Base-by-base conservation (phyloP, 1,284 basidiomycete species). In the Schizophyllum commune region DNA sequence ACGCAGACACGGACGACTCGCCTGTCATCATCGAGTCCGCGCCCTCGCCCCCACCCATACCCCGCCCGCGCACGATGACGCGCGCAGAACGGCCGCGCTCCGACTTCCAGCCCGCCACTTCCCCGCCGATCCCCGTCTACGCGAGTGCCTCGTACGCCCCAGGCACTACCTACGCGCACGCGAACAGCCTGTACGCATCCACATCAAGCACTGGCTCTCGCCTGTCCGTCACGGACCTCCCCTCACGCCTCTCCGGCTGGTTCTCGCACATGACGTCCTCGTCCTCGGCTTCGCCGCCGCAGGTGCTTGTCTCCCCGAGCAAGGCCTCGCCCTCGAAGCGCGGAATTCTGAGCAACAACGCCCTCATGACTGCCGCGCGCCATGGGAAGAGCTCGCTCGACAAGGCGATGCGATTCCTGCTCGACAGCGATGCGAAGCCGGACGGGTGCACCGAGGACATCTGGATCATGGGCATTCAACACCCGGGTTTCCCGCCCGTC, bases 391-490 rank as follows among this genome's bases (percentile, higher is more conserved):
- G 86, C 27, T 86, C 88, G 63, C 73, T 91, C 60, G 87, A 89
- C 76, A 89, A 88, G 71, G 89, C 88, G 2, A 84, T 94, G 77
- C 81, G 92, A 27, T 91, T 92, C 73, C 75, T 96, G 6, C 79
- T 94, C 62, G 93, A 96, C 74, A 85, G 83, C 66, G 93, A 96
- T 72, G 83, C 88, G 13, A 84, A 81, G 4, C 91, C 91, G 1
- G 92, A 95, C 73, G 87, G 83, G 66, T 92, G 85, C 61, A 70
- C 81, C 0, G 90, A 94, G 32, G 82, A 87, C 0, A 94, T 95
- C 54, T 94, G 91, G 91, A 74, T 95, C 6, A 79, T 95, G 55
- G 92, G 92, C 32, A 84, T 92, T 5, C 81, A 83, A 64, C 92
- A 94, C 69, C 83, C 83, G 8, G 88, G 87, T 4, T 90, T 85